phyloP scores from a whole-genome alignment of 1,284 basidiomycete genomes.

The Ceratobasidium sp. region DNA sequence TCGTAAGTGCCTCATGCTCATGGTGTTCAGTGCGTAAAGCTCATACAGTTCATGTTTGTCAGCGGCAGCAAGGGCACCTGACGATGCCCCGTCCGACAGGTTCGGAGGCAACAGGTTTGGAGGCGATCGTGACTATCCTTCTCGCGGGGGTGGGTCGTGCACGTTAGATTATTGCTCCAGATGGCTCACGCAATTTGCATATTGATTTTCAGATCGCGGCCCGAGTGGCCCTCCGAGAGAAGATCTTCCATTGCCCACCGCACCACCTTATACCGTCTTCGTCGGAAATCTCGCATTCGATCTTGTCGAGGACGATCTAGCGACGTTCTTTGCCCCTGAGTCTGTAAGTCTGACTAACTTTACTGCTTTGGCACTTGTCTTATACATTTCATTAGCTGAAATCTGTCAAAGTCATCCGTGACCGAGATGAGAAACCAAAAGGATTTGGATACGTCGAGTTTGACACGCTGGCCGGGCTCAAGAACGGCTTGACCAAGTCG shows the following conservation, averaged over 20 bases:
- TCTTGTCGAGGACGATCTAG: constrained; percentile 84
- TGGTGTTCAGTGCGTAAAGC: constrained; percentile 8
- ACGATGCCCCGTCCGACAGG: constrained; percentile 46
- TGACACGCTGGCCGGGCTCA: constrained; percentile 80
- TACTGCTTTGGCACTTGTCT: constrained; percentile 29
- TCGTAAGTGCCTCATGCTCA: constrained; percentile 67
- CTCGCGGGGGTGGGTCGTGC: constrained; percentile 14
- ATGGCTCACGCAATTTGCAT: constrained; percentile 40
- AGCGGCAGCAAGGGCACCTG: constrained; percentile 56
- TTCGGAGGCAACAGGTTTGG: constrained; percentile 43
- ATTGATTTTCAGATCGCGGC: constrained; percentile 48
- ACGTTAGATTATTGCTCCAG: not conserved
- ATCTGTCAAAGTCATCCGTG: constrained; percentile 91
- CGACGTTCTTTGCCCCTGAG: constrained; percentile 76
- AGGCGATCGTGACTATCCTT: constrained; percentile 43
- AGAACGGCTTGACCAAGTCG: constrained; percentile 75
- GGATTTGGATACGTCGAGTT: constrained; percentile 99
- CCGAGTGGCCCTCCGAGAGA: constrained; percentile 68
- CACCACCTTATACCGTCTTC: constrained; percentile 95
- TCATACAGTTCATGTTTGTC: constrained; percentile 51
- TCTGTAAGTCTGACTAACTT: constrained; percentile 61
- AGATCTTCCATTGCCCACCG: constrained; percentile 93
- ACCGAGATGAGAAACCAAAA: constrained; percentile 86
- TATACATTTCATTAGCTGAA: constrained; percentile 64
- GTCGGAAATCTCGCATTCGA: constrained; percentile 97